Conservation (phyloP, 345 rosid species). For the Pseudoturritis turrita region DNA sequence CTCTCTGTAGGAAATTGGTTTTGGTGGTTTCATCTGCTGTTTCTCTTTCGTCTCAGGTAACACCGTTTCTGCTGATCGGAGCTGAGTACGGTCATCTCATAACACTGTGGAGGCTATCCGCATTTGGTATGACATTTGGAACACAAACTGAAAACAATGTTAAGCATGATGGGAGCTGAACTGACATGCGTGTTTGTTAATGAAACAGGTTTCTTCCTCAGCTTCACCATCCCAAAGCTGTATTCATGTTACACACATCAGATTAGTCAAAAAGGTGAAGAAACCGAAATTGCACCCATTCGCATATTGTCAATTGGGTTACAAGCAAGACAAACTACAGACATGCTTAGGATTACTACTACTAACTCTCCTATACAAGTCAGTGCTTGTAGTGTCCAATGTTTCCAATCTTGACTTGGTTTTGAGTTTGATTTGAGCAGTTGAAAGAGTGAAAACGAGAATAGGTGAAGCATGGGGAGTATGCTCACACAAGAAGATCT, state of each 20-base stretch:
- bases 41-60: slow-evolving; percentile 45
- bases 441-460: slow-evolving; percentile 42
- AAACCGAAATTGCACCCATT: not conserved
- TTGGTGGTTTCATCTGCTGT: not conserved
- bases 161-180: not conserved
- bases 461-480: slow-evolving; percentile 60
- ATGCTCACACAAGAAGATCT: slow-evolving; percentile 84
- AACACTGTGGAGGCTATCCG: slow-evolving; percentile 69
- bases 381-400: not conserved
- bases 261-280: slow-evolving; percentile 60
- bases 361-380: not conserved
- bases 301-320: slow-evolving; percentile 3
- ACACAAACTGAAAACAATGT: not conserved
- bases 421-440: slow-evolving; percentile 37
- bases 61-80: slow-evolving; percentile 81
- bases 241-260: slow-evolving; percentile 57
- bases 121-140: slow-evolving; percentile 47
- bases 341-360: not conserved
- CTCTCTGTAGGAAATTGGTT: not conserved
- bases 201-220: slow-evolving; percentile 71
- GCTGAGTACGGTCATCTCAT: slow-evolving; percentile 86
- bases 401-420: not conserved
- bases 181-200: slow-evolving; percentile 12
- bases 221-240: slow-evolving; percentile 76
- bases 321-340: not conserved